Base-by-base conservation (phyloP, 345 rosid species). In the Populus pruinosa region DNA sequence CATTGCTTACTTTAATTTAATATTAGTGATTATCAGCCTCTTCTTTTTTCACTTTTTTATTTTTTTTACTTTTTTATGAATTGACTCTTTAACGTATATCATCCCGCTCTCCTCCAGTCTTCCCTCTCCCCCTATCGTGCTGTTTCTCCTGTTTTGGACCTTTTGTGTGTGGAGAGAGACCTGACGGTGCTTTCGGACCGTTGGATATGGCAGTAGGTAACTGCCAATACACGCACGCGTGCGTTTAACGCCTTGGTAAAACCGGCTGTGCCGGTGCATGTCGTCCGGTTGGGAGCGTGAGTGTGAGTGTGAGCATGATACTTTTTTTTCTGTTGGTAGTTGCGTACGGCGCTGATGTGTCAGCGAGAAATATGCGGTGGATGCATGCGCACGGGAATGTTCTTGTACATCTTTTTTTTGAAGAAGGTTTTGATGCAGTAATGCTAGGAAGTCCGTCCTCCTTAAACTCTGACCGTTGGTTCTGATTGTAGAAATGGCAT, bases 331-430 rank as follows among this genome's bases (percentile, higher is more conserved):
- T 85, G 83, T 88, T 78, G 70, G 39, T 23, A 17, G 73, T n/a
- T n/a, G 73, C 67, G 78, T 78, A 67, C 79, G 76, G 78, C 70
- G 78, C 86, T 80, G 79, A 74, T 80, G 83, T 82, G 83, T 70
- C 63, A 75, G 78, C 36, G 79, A 66, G 81, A 38, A 77, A 67
- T 67, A 29, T 76, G 86, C 81, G 88, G 79, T 79, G 76, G 71
- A 82, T 80, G 88, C 87, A 88, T 84, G 89, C 87, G 90, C 78
- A 82, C 79, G 72, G 80, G 85, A 87, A 83, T 85, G 81, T 86
- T 75, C 61, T 66, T 65, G n/a, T 55, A n/a, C 10, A 3, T 31
- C 2, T 14, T 10, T n/a, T n/a, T 8, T 5, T 41, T 41, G 33
- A 39, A 27, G 8, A 7, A 47, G 73, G 0, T 44, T 33, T 0